phyloP scores from a whole-genome alignment of 1,139 yeast genomes.

The Debaryomyces robertsiae region DNA sequence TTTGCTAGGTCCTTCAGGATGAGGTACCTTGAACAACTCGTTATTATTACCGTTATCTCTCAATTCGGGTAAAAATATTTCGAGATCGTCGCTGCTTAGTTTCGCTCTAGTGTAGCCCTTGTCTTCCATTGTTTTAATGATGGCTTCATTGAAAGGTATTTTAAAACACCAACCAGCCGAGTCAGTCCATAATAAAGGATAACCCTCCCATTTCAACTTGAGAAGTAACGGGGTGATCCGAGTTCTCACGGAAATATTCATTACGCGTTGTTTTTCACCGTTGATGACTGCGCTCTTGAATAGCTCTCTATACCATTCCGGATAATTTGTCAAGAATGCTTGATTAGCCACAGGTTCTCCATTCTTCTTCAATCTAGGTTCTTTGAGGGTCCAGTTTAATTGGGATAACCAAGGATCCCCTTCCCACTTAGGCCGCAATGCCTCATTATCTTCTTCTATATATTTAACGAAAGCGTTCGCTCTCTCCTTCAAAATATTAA shows the following conservation, averaged over 20 bases:
- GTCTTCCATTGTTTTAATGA: slow-evolving; percentile 40
- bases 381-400: slow-evolving; percentile 79
- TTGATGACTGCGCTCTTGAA: slow-evolving; percentile 47
- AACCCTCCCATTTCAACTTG: slow-evolving; percentile 81
- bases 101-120: slow-evolving; percentile 56
- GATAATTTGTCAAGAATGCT: slow-evolving; percentile 81
- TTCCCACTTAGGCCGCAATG: slow-evolving; percentile 31
- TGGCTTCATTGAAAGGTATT: slow-evolving; percentile 45
- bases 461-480: slow-evolving; percentile 60
- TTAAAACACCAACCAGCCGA: slow-evolving; percentile 88
- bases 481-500: slow-evolving; percentile 56
- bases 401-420: slow-evolving; percentile 89
- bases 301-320: slow-evolving; percentile 88
- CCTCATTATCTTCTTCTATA: slow-evolving; percentile 30
- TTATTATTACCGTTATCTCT: slow-evolving; percentile 26
- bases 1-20: slow-evolving; percentile 77
- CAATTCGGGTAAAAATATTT: slow-evolving; percentile 25
- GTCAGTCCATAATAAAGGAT: slow-evolving; percentile 80
- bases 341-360: slow-evolving; percentile 81
- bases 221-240: slow-evolving; percentile 77
- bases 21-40: slow-evolving; percentile 76
- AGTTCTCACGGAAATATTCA: slow-evolving; percentile 70
- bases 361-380: slow-evolving; percentile 63
- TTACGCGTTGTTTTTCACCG: slow-evolving; percentile 29
- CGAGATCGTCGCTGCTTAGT: slow-evolving; percentile 31